Evolutionary conservation across 2,329 filamentous ascomycete species (phyloP).

Genomic region (Xylariaceae sp.): DNA sequence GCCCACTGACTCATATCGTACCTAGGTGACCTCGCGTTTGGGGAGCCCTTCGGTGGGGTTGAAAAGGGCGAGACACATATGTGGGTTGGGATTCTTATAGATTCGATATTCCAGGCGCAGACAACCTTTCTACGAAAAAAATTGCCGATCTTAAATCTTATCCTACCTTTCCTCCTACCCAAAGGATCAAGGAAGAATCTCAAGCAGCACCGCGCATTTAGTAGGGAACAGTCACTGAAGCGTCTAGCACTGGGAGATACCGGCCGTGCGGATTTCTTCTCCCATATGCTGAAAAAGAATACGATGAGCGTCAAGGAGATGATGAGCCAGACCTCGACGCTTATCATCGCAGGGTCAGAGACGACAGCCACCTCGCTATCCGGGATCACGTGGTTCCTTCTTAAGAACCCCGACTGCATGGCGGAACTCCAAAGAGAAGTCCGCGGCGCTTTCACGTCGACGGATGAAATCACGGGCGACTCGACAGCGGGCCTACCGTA

Average conservation of each 20-base stretch:
- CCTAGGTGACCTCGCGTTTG: constrained; percentile 19
- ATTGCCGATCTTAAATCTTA: constrained; percentile 5
- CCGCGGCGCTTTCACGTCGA: constrained; percentile 36
- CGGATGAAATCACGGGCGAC: constrained; percentile 34
- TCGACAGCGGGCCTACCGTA: constrained; percentile 30
- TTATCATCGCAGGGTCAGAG: constrained; percentile 45
- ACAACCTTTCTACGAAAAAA: not conserved
- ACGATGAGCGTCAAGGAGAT: constrained; percentile 26
- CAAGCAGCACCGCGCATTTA: constrained; percentile 12
- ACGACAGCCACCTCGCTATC: constrained; percentile 44
- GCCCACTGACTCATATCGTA: not conserved
- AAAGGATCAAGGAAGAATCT: constrained; percentile 8
- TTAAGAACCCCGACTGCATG: constrained; percentile 36
- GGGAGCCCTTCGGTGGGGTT: constrained; percentile 20
- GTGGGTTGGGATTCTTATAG: constrained; percentile 22
- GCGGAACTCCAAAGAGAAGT: constrained; percentile 40
- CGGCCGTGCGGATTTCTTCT: constrained; percentile 23
- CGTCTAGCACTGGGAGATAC: constrained; percentile 21
- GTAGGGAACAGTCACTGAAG: constrained; percentile 13
- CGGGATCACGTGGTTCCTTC: constrained; percentile 37
- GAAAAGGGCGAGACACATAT: constrained; percentile 13
- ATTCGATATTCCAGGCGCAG: constrained; percentile 5
- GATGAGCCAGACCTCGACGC: constrained; percentile 28
- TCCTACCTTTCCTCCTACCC: constrained; percentile 15
- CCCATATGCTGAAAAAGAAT: constrained; percentile 19